A percentile compares a stretch with the other conserved stretches of the same genome.
These are phyloP conservation scores for Salix brachista DNA, from an alignment of 345 rosid species.

Conservation along the genomic window DNA sequence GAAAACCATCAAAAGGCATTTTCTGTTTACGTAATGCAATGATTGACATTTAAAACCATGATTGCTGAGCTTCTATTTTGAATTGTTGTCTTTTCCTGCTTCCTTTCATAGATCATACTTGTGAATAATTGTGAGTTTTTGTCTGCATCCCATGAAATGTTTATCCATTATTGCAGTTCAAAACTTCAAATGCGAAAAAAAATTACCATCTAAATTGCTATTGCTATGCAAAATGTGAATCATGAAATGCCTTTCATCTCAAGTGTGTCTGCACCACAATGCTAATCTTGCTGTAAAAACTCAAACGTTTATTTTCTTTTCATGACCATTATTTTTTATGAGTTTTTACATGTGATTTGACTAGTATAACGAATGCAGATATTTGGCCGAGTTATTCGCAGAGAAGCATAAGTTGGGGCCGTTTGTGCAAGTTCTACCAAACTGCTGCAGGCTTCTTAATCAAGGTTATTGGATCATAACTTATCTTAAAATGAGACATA, in stretches of 20 bases:
- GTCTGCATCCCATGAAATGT: not conserved
- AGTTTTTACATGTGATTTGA: not conserved
- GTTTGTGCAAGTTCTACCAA: slow-evolving; percentile 66
- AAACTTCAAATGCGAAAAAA: not conserved
- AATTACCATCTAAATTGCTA: not conserved
- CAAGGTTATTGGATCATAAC: slow-evolving; percentile 49
- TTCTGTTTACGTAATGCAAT: not conserved
- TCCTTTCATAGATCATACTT: not conserved
- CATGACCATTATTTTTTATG: not conserved
- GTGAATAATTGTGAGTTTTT: not conserved
- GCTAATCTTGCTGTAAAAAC: not conserved
- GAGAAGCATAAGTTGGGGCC: slow-evolving; percentile 84
- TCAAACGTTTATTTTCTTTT: not conserved
- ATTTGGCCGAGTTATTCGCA: slow-evolving; percentile 73
- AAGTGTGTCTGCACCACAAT: not conserved
- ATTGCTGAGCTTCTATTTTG: not conserved
- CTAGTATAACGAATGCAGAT: slow-evolving; percentile 43
- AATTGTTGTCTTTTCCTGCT: not conserved
- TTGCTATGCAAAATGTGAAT: not conserved
- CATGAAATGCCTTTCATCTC: not conserved
- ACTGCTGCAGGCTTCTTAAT: slow-evolving; percentile 65
- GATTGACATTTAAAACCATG: not conserved
- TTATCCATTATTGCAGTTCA: not conserved
- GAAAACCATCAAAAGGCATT: not conserved
- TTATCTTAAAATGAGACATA: not conserved